phyloP scores from a whole-genome alignment of 2,329 filamentous ascomycete genomes.

The Aureobasidium lini region DNA sequence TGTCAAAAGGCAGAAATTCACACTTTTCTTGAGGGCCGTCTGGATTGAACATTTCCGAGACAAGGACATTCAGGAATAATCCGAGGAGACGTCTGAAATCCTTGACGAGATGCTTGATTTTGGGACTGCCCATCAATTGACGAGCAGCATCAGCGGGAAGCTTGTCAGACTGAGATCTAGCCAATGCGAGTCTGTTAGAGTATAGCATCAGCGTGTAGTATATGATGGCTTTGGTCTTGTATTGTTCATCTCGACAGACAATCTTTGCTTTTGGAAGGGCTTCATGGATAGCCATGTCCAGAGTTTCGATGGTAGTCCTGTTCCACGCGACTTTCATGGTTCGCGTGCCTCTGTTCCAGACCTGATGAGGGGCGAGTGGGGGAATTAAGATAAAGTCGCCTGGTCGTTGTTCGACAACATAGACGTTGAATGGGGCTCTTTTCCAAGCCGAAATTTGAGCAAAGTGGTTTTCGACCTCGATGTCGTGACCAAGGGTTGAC shows the following conservation, averaged over 20 bases:
- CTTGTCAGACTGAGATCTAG: constrained; percentile 42
- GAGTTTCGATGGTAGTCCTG: constrained; percentile 81
- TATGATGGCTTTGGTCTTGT: constrained; percentile 95
- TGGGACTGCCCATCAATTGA: constrained; percentile 33
- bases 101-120: constrained; percentile 62
- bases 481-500: constrained; percentile 87
- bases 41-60: constrained; percentile 77
- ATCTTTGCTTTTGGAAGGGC: constrained; percentile 81
- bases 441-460: constrained; percentile 95
- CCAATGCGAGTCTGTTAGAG: constrained; percentile 48
- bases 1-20: constrained; percentile 76
- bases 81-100: constrained; percentile 77
- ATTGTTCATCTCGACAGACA: constrained; percentile 94
- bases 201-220: constrained; percentile 85
- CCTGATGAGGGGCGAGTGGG: constrained; percentile 88
- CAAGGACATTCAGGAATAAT: constrained; percentile 68
- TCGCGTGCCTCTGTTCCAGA: constrained; percentile 93
- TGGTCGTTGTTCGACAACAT: constrained; percentile 80
- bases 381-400: constrained; percentile 94
- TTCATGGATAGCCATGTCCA: constrained; percentile 78
- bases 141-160: constrained; percentile 28
- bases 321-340: constrained; percentile 99
- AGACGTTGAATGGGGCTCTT: constrained; percentile 85
- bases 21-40: constrained; percentile 57
- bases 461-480: constrained; percentile 95